Base-by-base conservation (phyloP, 179 eudicot species). In the Camellia oleifera region DNA sequence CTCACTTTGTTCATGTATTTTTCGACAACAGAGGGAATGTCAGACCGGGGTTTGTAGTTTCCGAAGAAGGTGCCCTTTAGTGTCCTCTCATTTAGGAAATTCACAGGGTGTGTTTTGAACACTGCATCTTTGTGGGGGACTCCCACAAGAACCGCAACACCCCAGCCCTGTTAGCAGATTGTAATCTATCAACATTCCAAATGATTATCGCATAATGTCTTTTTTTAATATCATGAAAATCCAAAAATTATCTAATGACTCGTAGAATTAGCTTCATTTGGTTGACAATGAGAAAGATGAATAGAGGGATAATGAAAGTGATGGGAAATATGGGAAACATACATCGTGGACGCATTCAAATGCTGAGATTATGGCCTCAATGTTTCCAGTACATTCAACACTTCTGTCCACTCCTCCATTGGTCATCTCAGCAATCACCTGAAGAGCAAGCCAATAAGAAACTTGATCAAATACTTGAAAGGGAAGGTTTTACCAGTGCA, bases 271-370 rank as follows among this genome's bases (percentile, higher is more conserved):
- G 15, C 61, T 13, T 57, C 40, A 32, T 32, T 32, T 32, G 40
- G 40, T 32, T 32, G 40, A 32, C 40, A 32, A 32, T 32, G 40
- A 57, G 61, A 57, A 14, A 57, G 61, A 57, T 3, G 17, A 14
- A 6, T 3, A 57, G 17, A 57, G 61, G 3, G 10, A 57, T 3
- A 57, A 14, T 9, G 12, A 57, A 13, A 57, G 61, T 11, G 61
- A 57, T 10, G 61, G 61, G 3, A 13, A 13, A n/a, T 57, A 57
- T 57, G 61, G 61, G 15, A 57, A 57, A 57, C 88, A 63, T 88
- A 92, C 97, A 87, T 92, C 97, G 79, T 92, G 97, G 69, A 91
- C 94, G 72, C 93, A 89, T 84, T 92, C 97, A 63, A 92, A 92
- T 44, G 97, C 97, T 61, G 97, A 91, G 20, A 92, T 91, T 94